phyloP scores from a whole-genome alignment of 441 rosid species.

The Populus tomentosa region DNA sequence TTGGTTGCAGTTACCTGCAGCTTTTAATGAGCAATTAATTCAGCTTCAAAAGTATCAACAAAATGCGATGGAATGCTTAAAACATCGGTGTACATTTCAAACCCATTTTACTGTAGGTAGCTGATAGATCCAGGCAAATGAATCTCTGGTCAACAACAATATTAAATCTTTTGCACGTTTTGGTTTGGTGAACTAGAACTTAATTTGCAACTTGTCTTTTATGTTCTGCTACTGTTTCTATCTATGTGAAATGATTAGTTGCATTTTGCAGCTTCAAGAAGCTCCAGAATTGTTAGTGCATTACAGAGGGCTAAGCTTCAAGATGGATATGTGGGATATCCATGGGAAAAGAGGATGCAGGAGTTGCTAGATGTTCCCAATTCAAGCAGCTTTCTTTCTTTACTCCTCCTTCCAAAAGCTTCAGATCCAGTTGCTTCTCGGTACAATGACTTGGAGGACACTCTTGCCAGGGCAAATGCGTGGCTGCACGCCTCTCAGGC shows the following conservation, averaged over 20 bases:
- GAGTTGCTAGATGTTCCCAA: slow-evolving; percentile 61
- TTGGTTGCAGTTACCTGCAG: too few relatives aligned
- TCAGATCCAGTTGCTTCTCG: slow-evolving; percentile 67
- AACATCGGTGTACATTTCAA: background rate
- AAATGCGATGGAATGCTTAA: too few relatives aligned
- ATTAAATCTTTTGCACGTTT: background rate
- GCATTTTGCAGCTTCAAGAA: slow-evolving; percentile 56
- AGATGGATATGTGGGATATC: slow-evolving; percentile 85
- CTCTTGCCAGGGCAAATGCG: slow-evolving; percentile 85
- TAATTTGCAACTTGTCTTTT: background rate
- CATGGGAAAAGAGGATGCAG: slow-evolving; percentile 75
- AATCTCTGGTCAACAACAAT: background rate
- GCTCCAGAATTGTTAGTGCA: slow-evolving; percentile 73
- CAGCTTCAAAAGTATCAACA: too few relatives aligned
- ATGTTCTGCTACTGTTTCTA: background rate
- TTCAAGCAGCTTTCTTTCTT: slow-evolving; percentile 79
- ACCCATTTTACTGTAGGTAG: background rate
- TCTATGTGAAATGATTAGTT: background rate
- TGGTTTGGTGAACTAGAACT: too few relatives aligned
- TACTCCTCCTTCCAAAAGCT: slow-evolving; percentile 85
- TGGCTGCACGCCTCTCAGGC: slow-evolving; percentile 86
- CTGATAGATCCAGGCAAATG: background rate
- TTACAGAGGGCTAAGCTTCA: slow-evolving; percentile 61
- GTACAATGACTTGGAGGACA: slow-evolving; percentile 88
- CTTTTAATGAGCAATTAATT: too few relatives aligned